These are phyloP conservation scores for Fusarium tricinctum DNA, from an alignment of 2,329 filamentous ascomycete species.

Conservation along the genomic window DNA sequence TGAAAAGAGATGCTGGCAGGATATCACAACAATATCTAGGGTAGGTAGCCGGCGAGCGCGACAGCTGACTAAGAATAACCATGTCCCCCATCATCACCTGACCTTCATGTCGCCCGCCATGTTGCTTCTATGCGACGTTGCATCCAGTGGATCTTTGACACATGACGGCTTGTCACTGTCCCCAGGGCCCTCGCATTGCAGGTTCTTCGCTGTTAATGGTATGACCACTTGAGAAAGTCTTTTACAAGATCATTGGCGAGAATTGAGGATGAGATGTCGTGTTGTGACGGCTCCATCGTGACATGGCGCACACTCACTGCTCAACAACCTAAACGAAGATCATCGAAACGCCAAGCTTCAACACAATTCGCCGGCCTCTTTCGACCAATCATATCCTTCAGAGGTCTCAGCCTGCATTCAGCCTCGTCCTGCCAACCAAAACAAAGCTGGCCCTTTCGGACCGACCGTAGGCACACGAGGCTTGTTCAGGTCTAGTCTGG, in stretches of 20 bases:
- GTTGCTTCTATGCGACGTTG: constrained; percentile 33
- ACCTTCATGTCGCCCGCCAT: background rate
- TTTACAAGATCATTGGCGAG: background rate
- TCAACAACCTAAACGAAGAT: constrained; percentile 10
- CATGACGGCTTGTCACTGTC: constrained; percentile 30
- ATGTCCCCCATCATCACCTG: background rate
- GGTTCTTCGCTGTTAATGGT: constrained; percentile 13
- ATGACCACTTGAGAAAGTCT: constrained; percentile 10
- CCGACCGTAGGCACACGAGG: constrained; percentile 39
- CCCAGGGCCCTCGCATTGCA: constrained; percentile 2
- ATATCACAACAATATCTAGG: constrained; percentile 14
- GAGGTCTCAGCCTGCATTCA: constrained; percentile 27
- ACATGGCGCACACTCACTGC: constrained; percentile 13
- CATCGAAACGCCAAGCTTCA: constrained; percentile 2
- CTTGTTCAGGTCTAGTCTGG: constrained; percentile 41
- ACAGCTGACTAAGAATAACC: constrained; percentile 11
- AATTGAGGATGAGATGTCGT: background rate
- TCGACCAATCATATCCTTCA: constrained; percentile 1
- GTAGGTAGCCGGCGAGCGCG: constrained; percentile 26
- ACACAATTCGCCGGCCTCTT: constrained; percentile 1
- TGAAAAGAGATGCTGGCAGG: background rate
- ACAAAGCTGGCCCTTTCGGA: constrained; percentile 48
- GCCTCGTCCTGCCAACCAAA: constrained; percentile 36
- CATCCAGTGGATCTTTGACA: constrained; percentile 32
- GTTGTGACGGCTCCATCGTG: background rate